Evolutionary conservation across 331 rosid species (phyloP).

Genomic region (Malus hybrid): DNA sequence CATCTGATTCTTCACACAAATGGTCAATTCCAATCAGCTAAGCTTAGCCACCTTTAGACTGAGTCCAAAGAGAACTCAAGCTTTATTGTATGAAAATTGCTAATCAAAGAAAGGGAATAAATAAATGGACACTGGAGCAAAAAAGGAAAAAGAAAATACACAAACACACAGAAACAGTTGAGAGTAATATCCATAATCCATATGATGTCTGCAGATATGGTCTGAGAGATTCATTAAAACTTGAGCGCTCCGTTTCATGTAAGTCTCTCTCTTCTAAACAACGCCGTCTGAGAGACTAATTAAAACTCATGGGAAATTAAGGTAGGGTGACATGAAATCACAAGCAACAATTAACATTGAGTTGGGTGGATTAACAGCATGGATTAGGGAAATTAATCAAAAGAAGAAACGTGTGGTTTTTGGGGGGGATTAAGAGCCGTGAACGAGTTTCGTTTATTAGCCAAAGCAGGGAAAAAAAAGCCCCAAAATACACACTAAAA

Average conservation of each 20-base stretch:
- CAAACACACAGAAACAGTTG: conserved; percentile 3
- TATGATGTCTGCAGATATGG: conserved; percentile 9
- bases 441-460: conserved; percentile 3
- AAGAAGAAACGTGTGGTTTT: conserved; percentile 11
- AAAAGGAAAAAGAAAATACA: background rate
- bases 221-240: background rate
- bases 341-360: conserved; percentile 4
- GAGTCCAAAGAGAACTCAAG: background rate
- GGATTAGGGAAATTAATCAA: conserved; percentile 5
- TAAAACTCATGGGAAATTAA: background rate
- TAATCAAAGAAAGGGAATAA: background rate
- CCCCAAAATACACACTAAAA: conserved; percentile 10
- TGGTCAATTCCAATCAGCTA: background rate
- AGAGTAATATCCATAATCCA: conserved; percentile 14
- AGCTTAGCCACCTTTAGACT: conserved; percentile 8
- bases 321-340: conserved; percentile 34
- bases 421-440: conserved; percentile 16
- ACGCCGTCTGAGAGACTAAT: background rate
- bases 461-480: conserved; percentile 13
- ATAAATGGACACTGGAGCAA: background rate
- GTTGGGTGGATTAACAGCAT: background rate
- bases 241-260: background rate
- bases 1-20: background rate
- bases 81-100: conserved; percentile 14
- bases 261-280: background rate